Percentiles rank a stretch among this genome's conserved stretches.
Evolutionary conservation across 345 rosid species (phyloP).

Genomic region (Citrus hindsii): DNA sequence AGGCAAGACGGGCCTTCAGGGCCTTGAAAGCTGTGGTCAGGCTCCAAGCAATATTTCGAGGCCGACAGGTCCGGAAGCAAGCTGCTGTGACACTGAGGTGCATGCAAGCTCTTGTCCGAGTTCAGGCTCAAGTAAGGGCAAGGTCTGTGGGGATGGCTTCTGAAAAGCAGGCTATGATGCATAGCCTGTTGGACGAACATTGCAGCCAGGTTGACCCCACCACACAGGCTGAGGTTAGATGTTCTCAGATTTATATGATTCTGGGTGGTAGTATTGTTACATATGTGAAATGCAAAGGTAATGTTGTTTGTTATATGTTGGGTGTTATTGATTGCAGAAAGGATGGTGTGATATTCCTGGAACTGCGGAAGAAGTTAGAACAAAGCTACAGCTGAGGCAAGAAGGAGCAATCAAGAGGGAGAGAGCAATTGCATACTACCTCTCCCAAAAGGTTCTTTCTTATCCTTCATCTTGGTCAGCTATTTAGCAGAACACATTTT

Average conservation of each 20-base stretch:
- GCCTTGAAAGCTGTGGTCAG: constrained; percentile 89
- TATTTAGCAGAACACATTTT: background rate
- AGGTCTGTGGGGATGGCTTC: constrained; percentile 34
- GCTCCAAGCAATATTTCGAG: constrained; percentile 85
- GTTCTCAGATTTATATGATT: background rate
- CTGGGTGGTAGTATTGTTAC: background rate
- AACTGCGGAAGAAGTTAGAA: constrained; percentile 55
- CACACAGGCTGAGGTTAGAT: constrained; percentile 73
- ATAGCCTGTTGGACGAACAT: constrained; percentile 20
- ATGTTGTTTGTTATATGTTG: too few relatives aligned
- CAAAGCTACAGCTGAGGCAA: constrained; percentile 68
- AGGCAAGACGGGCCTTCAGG: constrained; percentile 84
- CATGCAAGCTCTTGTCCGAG: constrained; percentile 97
- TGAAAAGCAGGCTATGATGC: constrained; percentile 28
- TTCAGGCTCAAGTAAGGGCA: constrained; percentile 76
- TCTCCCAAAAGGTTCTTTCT: constrained; percentile 55
- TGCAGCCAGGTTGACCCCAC: constrained; percentile 32
- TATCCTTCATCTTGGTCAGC: background rate
- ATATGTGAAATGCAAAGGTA: too few relatives aligned
- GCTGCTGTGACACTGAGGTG: constrained; percentile 88
- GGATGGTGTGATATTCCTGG: constrained; percentile 76
- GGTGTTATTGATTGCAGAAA: constrained; percentile 31
- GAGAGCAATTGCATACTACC: constrained; percentile 74
- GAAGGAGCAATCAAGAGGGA: constrained; percentile 90
- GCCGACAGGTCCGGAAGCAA: constrained; percentile 80